Base-by-base conservation (phyloP, 1,139 yeast genomes). In the Debaryomyces coudertii region DNA sequence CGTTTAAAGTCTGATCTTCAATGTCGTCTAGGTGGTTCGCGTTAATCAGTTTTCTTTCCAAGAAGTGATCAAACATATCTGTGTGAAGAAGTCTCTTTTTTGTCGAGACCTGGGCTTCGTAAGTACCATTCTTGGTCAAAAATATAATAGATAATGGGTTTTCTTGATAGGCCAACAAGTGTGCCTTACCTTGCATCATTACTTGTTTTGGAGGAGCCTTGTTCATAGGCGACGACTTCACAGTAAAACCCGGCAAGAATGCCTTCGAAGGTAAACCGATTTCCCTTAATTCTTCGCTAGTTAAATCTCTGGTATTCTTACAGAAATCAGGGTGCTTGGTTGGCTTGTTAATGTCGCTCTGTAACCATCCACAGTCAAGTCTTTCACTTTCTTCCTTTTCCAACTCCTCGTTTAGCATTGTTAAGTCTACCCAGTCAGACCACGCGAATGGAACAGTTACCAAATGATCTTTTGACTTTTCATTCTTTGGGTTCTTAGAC, bases 381-480 rank as follows among this genome's bases (percentile, higher is more conserved):
- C 52, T 46, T 12, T 51, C 49, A 7, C 45, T 44, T 5, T 47
- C 45, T 6, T 47, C 47, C 38, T 50, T 49, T n/a, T 35, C 39
- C 39, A 56, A 47, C 33, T 60, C 57, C 2, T 50, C 50, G 44
- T 60, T 54, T 16, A 57, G 39, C 45, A 52, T 45, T 5, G 63
- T 57, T 47, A 63, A 51, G 45, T 63, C 63, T 2, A 60, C 66
- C 71, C 71, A 66, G 48, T 66, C 71, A 4, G 68, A 57, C 71
- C 71, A 63, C 24, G 63, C 57, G 46, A 62, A 62, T 5, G 64
- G 64, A 23, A 60, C 55, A 4, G 53, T 36, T 16, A 54, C 43
- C 29, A 42, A 28, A 6, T 34, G 27, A 40, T 53, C 51, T 20
- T 43, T 39, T 5, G 36, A 36, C 37, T 52, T 53, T 23, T 42